Evolutionary conservation across 192 early-diverging fungal species (phyloP), one percentile per base, ranked within the genome.

Genomic region (Coemansia sp.): DNA sequence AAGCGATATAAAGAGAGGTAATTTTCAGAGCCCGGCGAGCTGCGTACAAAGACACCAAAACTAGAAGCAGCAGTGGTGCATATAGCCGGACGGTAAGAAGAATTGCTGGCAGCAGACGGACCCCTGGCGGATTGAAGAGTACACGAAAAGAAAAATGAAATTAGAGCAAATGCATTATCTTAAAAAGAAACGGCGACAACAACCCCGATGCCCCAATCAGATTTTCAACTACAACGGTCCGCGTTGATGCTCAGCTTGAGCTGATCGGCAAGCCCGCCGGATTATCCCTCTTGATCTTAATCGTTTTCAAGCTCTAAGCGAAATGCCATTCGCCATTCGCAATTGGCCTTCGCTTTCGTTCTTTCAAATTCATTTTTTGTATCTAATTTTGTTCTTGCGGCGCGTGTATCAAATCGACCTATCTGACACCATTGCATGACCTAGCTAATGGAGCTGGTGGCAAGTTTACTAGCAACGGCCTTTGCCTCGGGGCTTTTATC

Each of bases 361-460:
- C 31, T 57, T 57, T n/a, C 14, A 32, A 32, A 14, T 31, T 53
- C 23, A 29, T 29, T 29, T 53, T 11, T 48, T 21, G 19, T 48
- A 2, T 48, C n/a, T n/a, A 8, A 19, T 19, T 48, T 48, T 17
- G 2, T 12, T 12, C 42, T 12, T 17, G 42, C 42, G 46, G n/a
- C 46, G 50, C 21, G 50, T 29, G 50, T 14, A 25, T 53, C n/a
- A 25, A 53, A 53, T 53, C 23, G 50, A 14, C 9, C 32, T 31
- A 17, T 58, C 31, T 32, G 15, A 58, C 15, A 2, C 29, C 15
- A 17, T 31, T 58, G 55, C 3, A 58, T 58, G 55, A 58, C 29
- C n/a, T 31, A 58, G 61, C 34, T 7, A 6, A 62, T 62, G 61
- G 61, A 62, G 61, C 5, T 42, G 61, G 36, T 62, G 38, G 61